Evolutionary conservation across 108 stramenopile species (phyloP).

Genomic region (Fistulifera pelliculosa): DNA sequence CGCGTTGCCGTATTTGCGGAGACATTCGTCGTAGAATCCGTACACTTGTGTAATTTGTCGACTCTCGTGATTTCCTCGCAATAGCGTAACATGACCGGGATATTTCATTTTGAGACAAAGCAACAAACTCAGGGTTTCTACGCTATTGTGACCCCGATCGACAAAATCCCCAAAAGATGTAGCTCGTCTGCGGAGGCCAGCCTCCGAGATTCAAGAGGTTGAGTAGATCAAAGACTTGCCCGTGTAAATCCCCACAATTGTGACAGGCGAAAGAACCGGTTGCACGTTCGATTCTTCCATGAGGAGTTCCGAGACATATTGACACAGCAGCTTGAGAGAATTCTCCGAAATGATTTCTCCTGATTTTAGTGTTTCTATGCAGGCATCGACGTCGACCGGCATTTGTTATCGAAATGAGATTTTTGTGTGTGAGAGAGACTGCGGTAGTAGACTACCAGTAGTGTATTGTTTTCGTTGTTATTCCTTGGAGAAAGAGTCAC

Average conservation of each 20-base stretch:
- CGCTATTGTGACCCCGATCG: constrained; percentile 91
- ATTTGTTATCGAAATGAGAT: constrained; percentile 3
- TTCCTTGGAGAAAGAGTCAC: too few relatives aligned
- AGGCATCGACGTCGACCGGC: constrained; percentile 60
- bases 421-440: too few relatives aligned
- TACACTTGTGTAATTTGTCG: constrained; percentile 98
- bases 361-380: constrained; percentile 62
- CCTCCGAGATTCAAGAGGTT: constrained; percentile 68
- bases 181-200: constrained; percentile 69
- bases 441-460: too few relatives aligned
- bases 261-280: constrained; percentile 72
- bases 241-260: constrained; percentile 91
- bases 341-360: constrained; percentile 74
- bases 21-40: constrained; percentile 97
- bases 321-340: constrained; percentile 45
- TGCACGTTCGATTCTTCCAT: constrained; percentile 86
- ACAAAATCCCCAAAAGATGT: constrained; percentile 94
- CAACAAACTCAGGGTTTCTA: constrained; percentile 79
- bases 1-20: constrained; percentile 98
- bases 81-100: constrained; percentile 73
- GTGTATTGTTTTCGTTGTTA: too few relatives aligned
- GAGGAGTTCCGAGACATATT: constrained; percentile 51
- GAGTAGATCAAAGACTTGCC: constrained; percentile 90
- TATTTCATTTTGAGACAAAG: constrained; percentile 83
- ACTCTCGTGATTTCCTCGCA: constrained; percentile 94